Evolutionary conservation across 768 basidiomycete genomes (phyloP).

Genomic region (Favolaschia claudopus): DNA sequence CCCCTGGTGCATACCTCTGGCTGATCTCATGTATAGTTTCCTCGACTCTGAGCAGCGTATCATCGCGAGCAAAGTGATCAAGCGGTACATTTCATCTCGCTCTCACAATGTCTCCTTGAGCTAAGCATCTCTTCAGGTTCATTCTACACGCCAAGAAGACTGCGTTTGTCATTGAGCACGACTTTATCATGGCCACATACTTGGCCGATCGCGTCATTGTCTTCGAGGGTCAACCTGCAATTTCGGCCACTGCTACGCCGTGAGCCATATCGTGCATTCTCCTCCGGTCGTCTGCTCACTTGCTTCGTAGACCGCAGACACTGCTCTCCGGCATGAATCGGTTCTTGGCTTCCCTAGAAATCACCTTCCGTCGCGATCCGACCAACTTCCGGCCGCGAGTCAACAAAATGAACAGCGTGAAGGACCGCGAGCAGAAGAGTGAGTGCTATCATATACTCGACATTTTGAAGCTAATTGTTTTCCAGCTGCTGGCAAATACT

Average conservation of each 20-base stretch:
- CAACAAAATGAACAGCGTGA: constrained; percentile 85
- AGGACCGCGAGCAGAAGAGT: constrained; percentile 91
- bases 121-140: constrained; percentile 56
- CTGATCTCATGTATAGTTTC: constrained; percentile 67
- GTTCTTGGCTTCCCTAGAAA: constrained; percentile 94
- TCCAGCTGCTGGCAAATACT: constrained; percentile 83
- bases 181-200: constrained; percentile 99
- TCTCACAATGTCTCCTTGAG: constrained; percentile 4
- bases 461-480: constrained; percentile 12
- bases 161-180: constrained; percentile 99
- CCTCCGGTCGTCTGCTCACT: background rate
- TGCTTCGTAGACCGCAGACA: constrained; percentile 78
- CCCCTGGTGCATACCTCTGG: background rate
- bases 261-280: constrained; percentile 47
- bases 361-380: constrained; percentile 98
- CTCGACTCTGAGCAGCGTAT: constrained; percentile 99
- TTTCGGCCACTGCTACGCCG: constrained; percentile 91
- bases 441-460: constrained; percentile 26
- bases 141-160: constrained; percentile 97
- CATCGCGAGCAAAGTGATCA: constrained; percentile 97
- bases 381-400: constrained; percentile 92
- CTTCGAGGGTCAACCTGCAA: constrained; percentile 86
- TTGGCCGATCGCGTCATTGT: constrained; percentile 98
- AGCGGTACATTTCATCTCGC: constrained; percentile 64
- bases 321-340: constrained; percentile 97